Conservation (phyloP, 177 flowering plant species). For the Telopea speciosissima region DNA sequence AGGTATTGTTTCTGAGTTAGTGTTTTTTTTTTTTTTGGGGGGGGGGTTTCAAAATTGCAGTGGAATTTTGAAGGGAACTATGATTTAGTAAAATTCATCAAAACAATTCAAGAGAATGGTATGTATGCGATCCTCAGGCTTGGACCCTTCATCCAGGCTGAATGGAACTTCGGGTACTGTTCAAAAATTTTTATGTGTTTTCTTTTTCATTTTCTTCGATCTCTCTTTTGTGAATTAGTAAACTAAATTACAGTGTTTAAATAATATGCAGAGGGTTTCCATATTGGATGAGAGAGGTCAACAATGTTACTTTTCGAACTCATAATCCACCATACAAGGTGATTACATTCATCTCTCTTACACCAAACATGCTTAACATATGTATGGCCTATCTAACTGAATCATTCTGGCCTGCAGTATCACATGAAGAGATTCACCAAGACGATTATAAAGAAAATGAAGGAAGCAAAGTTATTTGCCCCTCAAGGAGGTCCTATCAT, state of each 20-base stretch:
- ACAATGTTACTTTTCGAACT: conserved; percentile 54
- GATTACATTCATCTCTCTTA: neutral
- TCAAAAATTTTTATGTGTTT: no score
- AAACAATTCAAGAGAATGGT: conserved; percentile 35
- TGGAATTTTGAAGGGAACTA: conserved; percentile 49
- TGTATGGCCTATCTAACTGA: neutral
- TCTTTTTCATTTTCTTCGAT: no score
- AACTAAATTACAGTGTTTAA: neutral
- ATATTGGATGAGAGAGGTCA: conserved; percentile 70
- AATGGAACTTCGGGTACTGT: conserved; percentile 82
- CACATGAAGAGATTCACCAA: conserved; percentile 55
- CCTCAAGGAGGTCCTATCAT: conserved; percentile 78
- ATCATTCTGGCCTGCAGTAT: conserved; percentile 29
- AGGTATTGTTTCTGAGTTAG: no score
- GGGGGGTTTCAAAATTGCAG: conserved; percentile 29
- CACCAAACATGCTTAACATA: neutral
- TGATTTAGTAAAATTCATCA: conserved; percentile 73
- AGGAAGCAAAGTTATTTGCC: conserved; percentile 50
- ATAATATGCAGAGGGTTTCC: conserved; percentile 67
- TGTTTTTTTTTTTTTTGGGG: neutral
- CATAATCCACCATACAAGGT: conserved; percentile 77
- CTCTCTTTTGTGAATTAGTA: neutral
- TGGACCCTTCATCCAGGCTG: conserved; percentile 88
- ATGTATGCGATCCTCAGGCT: conserved; percentile 62
- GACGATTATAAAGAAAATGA: conserved; percentile 48